phyloP scores from a whole-genome alignment of 2,329 filamentous ascomycete species.

The Tolypocladium pustulatum region DNA sequence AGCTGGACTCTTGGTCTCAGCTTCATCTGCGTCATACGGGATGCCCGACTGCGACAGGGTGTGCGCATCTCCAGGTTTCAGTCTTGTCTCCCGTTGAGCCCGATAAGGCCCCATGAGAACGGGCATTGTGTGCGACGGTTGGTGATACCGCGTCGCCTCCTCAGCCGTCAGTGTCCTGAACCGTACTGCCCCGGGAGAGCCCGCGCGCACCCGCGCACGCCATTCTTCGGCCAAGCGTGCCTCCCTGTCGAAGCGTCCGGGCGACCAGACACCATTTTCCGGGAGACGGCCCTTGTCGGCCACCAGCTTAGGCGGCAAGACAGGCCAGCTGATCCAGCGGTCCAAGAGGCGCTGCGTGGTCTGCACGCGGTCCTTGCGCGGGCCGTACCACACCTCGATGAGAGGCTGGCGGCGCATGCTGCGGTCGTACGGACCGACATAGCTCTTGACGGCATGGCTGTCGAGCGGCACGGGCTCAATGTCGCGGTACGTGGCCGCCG shows the following conservation, averaged over 20 bases:
- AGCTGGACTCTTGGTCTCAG: slow-evolving; percentile 14
- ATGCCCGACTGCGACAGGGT: slow-evolving; percentile 18
- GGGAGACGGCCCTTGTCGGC: slow-evolving; percentile 15
- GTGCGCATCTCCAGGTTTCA: slow-evolving; percentile 15
- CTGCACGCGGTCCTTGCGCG: slow-evolving; percentile 21
- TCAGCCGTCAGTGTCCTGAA: slow-evolving; percentile 10
- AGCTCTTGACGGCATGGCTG: slow-evolving; percentile 19
- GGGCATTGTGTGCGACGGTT: slow-evolving; percentile 15
- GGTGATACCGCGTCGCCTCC: slow-evolving; percentile 18
- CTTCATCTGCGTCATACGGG: slow-evolving; percentile 15
- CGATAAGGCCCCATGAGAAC: slow-evolving; percentile 22
- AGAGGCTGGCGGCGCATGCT: slow-evolving; percentile 20
- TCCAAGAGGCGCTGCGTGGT: slow-evolving; percentile 26
- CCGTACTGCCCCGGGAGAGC: slow-evolving; percentile 3
- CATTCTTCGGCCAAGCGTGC: slow-evolving; percentile 20
- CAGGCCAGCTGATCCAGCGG: slow-evolving; percentile 29
- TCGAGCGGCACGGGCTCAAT: slow-evolving; percentile 22
- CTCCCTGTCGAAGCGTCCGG: slow-evolving; percentile 22
- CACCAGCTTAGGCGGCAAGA: slow-evolving; percentile 26
- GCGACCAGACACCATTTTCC: slow-evolving; percentile 28
- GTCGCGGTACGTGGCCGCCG: slow-evolving; percentile 7
- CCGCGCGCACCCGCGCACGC: slow-evolving; percentile 11
- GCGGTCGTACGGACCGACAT: slow-evolving; percentile 25
- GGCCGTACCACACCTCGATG: slow-evolving; percentile 31
- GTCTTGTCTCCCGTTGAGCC: slow-evolving; percentile 17